phyloP scores from a whole-genome alignment of 169 alveolate genomes.

The Plasmodium coatneyi region DNA sequence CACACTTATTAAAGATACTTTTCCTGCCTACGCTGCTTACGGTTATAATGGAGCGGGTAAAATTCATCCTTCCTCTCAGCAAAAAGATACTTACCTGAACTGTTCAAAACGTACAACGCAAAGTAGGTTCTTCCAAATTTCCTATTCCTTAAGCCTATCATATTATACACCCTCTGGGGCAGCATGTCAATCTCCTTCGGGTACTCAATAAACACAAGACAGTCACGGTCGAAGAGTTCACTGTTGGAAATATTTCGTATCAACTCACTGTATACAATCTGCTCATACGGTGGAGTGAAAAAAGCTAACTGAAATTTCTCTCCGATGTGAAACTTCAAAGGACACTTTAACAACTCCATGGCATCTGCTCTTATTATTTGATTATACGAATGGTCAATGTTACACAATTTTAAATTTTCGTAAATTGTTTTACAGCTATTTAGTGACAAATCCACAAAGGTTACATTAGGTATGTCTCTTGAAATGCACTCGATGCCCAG shows the following conservation, averaged over 20 bases:
- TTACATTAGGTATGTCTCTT: conserved; percentile 80
- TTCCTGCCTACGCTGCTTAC: conserved; percentile 49
- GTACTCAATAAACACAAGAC: conserved; percentile 85
- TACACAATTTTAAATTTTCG: conserved; percentile 14
- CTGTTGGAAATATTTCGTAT: conserved; percentile 80
- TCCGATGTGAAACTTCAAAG: conserved; percentile 77
- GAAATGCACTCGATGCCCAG: conserved; percentile 88
- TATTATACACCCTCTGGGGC: conserved; percentile 79
- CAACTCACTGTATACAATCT: conserved; percentile 81
- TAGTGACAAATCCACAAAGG: conserved; percentile 85
- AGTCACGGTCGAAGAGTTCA: conserved; percentile 77
- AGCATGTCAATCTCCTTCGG: conserved; percentile 82
- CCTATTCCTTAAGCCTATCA: conserved; percentile 84
- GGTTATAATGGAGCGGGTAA: conserved; percentile 62
- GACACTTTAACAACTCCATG: conserved; percentile 76
- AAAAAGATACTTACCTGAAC: conserved; percentile 74
- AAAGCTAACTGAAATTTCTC: conserved; percentile 81
- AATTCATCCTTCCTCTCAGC: conserved; percentile 58
- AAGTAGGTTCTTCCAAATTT: conserved; percentile 85
- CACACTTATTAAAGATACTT: conserved; percentile 21
- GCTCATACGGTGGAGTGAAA: conserved; percentile 88
- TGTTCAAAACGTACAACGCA: conserved; percentile 81
- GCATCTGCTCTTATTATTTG: conserved; percentile 85
- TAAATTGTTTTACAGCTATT: conserved; percentile 82
- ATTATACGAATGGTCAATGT: conserved; percentile 70